Conservation (phyloP, 345 rosid species). For the Aethionema arabicum region DNA sequence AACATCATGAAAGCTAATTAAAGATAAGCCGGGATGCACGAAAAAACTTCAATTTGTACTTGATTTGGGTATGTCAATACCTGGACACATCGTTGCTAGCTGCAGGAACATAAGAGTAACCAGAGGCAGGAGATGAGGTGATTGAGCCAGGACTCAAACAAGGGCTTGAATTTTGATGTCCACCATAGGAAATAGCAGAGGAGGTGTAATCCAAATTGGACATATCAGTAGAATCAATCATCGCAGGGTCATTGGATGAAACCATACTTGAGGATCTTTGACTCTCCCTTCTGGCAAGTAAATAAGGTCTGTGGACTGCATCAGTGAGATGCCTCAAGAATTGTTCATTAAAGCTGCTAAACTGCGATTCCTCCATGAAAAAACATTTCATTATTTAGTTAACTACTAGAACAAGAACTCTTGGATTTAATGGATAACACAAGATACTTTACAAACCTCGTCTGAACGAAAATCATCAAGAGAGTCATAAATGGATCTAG, state of each 20-base stretch:
- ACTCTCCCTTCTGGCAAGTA: slow-evolving; percentile 55
- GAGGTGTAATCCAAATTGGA: slow-evolving; percentile 18
- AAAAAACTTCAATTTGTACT: neutral
- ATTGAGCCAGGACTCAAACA: slow-evolving; percentile 37
- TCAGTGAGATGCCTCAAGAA: slow-evolving; percentile 65
- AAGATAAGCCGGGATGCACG: neutral
- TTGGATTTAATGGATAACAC: neutral
- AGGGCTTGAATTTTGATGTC: slow-evolving; percentile 30
- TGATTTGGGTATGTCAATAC: slow-evolving; percentile 35
- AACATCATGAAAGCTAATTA: neutral
- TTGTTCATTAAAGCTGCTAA: slow-evolving; percentile 56
- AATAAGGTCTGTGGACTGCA: slow-evolving; percentile 51
- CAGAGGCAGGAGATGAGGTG: slow-evolving; percentile 38
- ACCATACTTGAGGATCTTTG: slow-evolving; percentile 45
- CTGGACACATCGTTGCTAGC: slow-evolving; percentile 46
- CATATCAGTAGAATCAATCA: slow-evolving; percentile 36
- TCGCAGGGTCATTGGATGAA: slow-evolving; percentile 37
- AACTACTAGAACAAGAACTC: neutral
- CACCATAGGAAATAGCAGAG: slow-evolving; percentile 14
- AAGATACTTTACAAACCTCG: slow-evolving; percentile 42
- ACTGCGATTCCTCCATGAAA: slow-evolving; percentile 52
- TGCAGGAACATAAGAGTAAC: slow-evolving; percentile 36
- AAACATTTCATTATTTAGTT: neutral
- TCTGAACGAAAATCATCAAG: slow-evolving; percentile 47
- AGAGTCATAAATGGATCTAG: slow-evolving; percentile 31